Conservation (phyloP, 2,329 filamentous ascomycete genomes). For the Hortaea sp. region DNA sequence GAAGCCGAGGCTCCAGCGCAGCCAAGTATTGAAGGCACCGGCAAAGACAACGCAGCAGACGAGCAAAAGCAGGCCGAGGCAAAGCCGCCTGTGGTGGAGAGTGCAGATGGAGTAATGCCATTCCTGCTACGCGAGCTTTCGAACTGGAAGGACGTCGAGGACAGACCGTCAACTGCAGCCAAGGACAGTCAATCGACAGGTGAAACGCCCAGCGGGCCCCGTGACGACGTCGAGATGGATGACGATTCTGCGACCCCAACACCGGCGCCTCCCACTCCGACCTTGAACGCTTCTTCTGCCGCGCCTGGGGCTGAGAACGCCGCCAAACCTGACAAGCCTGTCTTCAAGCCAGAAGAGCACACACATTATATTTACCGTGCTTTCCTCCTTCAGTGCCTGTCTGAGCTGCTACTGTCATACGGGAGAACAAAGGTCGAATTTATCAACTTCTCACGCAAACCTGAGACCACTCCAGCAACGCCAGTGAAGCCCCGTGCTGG, state of each 20-base stretch:
- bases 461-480: conserved; percentile 70
- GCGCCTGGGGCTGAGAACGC: conserved; percentile 2
- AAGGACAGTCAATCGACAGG: conserved; percentile 33
- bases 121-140: conserved; percentile 88
- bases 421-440: conserved; percentile 95
- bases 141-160: conserved; percentile 85
- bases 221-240: conserved; percentile 43
- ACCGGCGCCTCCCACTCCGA: conserved; percentile 15
- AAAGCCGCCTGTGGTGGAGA: conserved; percentile 78
- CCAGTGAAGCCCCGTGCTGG: conserved; percentile 90
- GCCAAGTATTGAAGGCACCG: conserved; percentile 5
- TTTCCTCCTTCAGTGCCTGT: conserved; percentile 84
- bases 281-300: conserved; percentile 14
- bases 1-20: conserved; percentile 4
- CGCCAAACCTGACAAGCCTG: conserved; percentile 54
- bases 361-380: conserved; percentile 95
- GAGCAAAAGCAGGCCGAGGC: conserved; percentile 54
- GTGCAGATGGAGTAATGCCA: conserved; percentile 88
- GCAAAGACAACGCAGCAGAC: conserved; percentile 39
- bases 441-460: conserved; percentile 95
- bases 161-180: conserved; percentile 52
- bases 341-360: conserved; percentile 86
- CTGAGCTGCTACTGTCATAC: conserved; percentile 84
- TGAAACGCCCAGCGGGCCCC: conserved; percentile 24
- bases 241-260: conserved; percentile 20